Evolutionary conservation across 148 eudicot genomes (phyloP), one percentile per base, ranked within the genome.

Genomic region (Fagopyrum esculentum): DNA sequence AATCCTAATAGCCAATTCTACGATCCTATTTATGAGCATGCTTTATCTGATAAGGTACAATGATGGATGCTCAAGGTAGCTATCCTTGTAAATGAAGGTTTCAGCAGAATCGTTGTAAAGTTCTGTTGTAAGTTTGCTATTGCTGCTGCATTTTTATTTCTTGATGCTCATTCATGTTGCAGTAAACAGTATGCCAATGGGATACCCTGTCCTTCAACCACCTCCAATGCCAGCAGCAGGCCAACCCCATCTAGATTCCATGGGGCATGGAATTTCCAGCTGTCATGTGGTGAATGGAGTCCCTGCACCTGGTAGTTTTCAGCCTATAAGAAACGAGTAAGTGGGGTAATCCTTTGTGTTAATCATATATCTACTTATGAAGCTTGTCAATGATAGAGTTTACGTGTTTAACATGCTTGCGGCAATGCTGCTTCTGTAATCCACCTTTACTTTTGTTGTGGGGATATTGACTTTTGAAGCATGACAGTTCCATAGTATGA

Each of bases 151-250:
- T 56, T 35, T 22, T 79, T 83, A 73, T 79, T 89, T 69, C 82
- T 70, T 78, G 66, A 48, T 75, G 45, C 71, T 77, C 73, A 30
- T 87, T 72, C 84, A 78, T 81, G 78, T 84, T 85, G 88, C 97
- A 95, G 99, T 88, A 81, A 92, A 91, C 87, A 95, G 89, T 81
- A 78, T 95, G 81, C 97, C 99, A 6, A 92, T 95, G 93, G 99
- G 99, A 79, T 95, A 95, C 88, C 99, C 99, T 4, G 98, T 92
- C 75, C 85, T 95, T 50, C 99, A 82, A 60, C 96, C 88, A 69
- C 91, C 90, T 71, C 92, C 90, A 57, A 74, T 90, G 55, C 87
- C 92, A 49, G 91, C 90, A 75, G 77, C 96, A 72, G 99, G 99
- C 56, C 98, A 90, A 75, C 94, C 97, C 77, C 97, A 92, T 85